These are phyloP conservation scores for Tricladium varicosporioides DNA, from an alignment of 2,329 filamentous ascomycete genomes.

Conservation along the genomic window DNA sequence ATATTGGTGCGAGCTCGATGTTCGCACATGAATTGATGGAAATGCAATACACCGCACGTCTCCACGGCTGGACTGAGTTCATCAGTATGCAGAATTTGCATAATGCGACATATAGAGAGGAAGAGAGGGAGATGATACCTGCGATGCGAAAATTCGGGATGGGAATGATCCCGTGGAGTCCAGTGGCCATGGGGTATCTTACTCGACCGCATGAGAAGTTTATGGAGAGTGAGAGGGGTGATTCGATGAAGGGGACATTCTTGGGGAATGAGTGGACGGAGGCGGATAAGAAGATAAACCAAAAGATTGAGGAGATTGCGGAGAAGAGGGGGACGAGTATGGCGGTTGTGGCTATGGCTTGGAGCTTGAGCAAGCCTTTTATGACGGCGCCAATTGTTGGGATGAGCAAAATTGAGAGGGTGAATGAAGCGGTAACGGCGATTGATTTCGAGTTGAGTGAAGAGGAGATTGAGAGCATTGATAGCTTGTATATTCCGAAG, in stretches of 20 bases:
- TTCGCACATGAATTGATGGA: constrained; percentile 19
- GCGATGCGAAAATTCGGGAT: constrained; percentile 29
- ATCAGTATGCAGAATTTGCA: constrained; percentile 59
- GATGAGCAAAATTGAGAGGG: constrained; percentile 44
- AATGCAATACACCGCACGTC: constrained; percentile 40
- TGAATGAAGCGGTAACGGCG: constrained; percentile 51
- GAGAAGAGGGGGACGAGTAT: constrained; percentile 55
- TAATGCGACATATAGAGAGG: constrained; percentile 59
- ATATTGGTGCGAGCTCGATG: constrained; percentile 44
- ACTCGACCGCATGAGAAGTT: constrained; percentile 17
- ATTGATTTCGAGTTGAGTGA: constrained; percentile 42
- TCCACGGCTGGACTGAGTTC: constrained; percentile 58
- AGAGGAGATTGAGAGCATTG: constrained; percentile 53
- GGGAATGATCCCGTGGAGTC: constrained; percentile 40
- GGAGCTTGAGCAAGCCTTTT: constrained; percentile 42
- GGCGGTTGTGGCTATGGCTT: constrained; percentile 58
- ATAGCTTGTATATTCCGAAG: constrained; percentile 52
- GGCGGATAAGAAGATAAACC: constrained; percentile 27
- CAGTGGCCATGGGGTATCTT: constrained; percentile 33
- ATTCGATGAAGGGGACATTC: constrained; percentile 15
- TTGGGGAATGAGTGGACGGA: constrained; percentile 16
- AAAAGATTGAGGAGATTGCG: constrained; percentile 39
- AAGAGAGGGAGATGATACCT: constrained; percentile 41
- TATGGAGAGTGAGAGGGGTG: constrained; percentile 16
- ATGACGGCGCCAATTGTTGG: constrained; percentile 50